Conservation (phyloP, 768 basidiomycete genomes). For the Tulasnella sp. region DNA sequence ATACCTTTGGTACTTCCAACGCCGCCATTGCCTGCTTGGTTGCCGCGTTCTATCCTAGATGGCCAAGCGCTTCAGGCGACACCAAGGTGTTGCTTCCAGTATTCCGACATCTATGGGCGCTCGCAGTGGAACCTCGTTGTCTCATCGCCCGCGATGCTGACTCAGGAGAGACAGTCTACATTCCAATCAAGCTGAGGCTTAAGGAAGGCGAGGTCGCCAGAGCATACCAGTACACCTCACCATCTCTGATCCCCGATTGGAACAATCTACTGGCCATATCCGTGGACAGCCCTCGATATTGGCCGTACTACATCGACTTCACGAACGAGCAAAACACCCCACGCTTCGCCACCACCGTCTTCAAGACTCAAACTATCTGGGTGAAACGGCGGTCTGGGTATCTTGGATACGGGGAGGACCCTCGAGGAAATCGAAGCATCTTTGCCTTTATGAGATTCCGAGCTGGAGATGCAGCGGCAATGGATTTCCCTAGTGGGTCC, state of each 20-base stretch:
- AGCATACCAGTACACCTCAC: constrained; percentile 83
- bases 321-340: constrained; percentile 47
- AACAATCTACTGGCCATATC: constrained; percentile 78
- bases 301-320: constrained; percentile 82
- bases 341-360: constrained; percentile 62
- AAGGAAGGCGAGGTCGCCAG: constrained; percentile 61
- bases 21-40: constrained; percentile 89
- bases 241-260: constrained; percentile 90
- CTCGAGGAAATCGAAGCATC: constrained; percentile 87
- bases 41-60: constrained; percentile 89
- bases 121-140: constrained; percentile 93
- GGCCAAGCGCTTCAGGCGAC: constrained; percentile 75
- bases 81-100: constrained; percentile 92
- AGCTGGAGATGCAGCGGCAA: constrained; percentile 77
- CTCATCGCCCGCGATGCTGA: constrained; percentile 92
- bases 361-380: constrained; percentile 79
- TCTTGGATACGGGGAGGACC: constrained; percentile 91
- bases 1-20: constrained; percentile 89
- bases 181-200: constrained; percentile 87
- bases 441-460: constrained; percentile 87
- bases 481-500: constrained; percentile 76
- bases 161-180: constrained; percentile 84
- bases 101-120: constrained; percentile 91
- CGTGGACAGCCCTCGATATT: constrained; percentile 93
- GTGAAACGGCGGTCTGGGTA: constrained; percentile 94